phyloP scores from a whole-genome alignment of 768 basidiomycete species.

The Fomitopsis serialis region DNA sequence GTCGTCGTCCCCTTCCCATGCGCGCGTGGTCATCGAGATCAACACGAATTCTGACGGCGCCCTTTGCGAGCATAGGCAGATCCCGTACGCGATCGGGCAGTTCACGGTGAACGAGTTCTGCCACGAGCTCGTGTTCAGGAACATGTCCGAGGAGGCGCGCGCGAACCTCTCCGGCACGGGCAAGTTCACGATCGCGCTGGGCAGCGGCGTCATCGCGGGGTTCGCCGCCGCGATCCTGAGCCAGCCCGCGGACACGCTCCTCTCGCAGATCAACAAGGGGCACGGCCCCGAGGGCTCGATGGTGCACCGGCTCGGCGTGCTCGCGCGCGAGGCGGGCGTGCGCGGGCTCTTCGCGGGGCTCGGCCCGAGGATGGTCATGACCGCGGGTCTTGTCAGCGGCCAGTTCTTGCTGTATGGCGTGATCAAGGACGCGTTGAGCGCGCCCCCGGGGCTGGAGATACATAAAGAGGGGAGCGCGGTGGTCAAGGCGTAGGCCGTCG shows the following conservation, averaged over 20 bases:
- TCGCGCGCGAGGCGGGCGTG: slow-evolving; percentile 68
- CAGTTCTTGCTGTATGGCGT: slow-evolving; percentile 78
- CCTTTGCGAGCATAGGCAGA: slow-evolving; percentile 63
- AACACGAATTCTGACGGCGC: not conserved
- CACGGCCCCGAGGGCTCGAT: slow-evolving; percentile 76
- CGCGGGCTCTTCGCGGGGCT: slow-evolving; percentile 72
- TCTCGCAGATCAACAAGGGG: slow-evolving; percentile 83
- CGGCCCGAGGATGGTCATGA: slow-evolving; percentile 85
- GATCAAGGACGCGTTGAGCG: slow-evolving; percentile 60
- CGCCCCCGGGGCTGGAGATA: slow-evolving; percentile 70
- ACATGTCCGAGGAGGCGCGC: slow-evolving; percentile 64
- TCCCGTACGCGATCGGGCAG: slow-evolving; percentile 83
- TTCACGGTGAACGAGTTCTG: slow-evolving; percentile 86
- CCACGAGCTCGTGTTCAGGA: slow-evolving; percentile 67
- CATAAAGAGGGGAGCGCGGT: slow-evolving; percentile 46
- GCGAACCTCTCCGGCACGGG: slow-evolving; percentile 39
- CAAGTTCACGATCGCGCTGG: slow-evolving; percentile 57
- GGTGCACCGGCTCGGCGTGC: slow-evolving; percentile 51
- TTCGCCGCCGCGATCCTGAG: slow-evolving; percentile 78
- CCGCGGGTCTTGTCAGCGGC: slow-evolving; percentile 71
- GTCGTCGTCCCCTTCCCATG: slow-evolving; percentile 18
- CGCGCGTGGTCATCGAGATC: too few species aligned
- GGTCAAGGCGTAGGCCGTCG: not conserved
- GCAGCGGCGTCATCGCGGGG: slow-evolving; percentile 70
- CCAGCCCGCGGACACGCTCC: slow-evolving; percentile 81